Evolutionary conservation across 1,284 basidiomycete genomes (phyloP), one percentile per base, ranked within the genome.

Genomic region (Cystobasidiaceae sp.): DNA sequence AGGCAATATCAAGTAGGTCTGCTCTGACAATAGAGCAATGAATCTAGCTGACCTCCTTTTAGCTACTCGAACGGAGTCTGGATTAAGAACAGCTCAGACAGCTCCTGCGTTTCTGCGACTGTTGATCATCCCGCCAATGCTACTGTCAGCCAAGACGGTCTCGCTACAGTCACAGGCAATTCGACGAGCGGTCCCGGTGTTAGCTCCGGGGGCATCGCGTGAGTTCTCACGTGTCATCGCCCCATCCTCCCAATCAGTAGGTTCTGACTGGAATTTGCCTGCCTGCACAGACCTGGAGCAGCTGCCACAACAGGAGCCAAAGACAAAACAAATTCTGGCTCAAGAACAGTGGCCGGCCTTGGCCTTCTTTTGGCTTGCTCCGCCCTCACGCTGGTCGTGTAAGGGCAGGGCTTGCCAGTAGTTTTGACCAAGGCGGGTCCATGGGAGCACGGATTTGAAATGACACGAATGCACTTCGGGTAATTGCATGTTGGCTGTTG

Each of bases 1-100:
- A 34, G 56, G 56, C 28, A 59, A 46, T 17, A 59, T 59, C 27
- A 59, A 59, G 44, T 59, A 46, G 9, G 54, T 43, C 25, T n/a
- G n/a, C n/a, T n/a, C n/a, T n/a, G n/a, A n/a, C n/a, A n/a, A n/a
- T n/a, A n/a, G n/a, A n/a, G n/a, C n/a, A n/a, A n/a, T n/a, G n/a
- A n/a, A n/a, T n/a, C n/a, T n/a, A n/a, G n/a, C n/a, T n/a, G n/a
- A n/a, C n/a, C 33, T 50, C n/a, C n/a, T n/a, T n/a, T n/a, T 13
- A 56, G 54, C 54, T 56, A 56, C 39, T 56, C 54, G 7, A 56
- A 56, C 23, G 54, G 54, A 1, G 39, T 56, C 23, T 44, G 33
- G 11, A 30, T 56, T 13, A 56, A 56, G 39, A 56, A 56, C 41
- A 56, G 54, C 39, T 34, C 54, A 3, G 54, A 56, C 39, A 44